Percentiles rank a stretch among this genome's conserved stretches.
These are phyloP conservation scores for Phlebopus sp. DNA, from an alignment of 1,284 basidiomycete species.

Conservation along the genomic window DNA sequence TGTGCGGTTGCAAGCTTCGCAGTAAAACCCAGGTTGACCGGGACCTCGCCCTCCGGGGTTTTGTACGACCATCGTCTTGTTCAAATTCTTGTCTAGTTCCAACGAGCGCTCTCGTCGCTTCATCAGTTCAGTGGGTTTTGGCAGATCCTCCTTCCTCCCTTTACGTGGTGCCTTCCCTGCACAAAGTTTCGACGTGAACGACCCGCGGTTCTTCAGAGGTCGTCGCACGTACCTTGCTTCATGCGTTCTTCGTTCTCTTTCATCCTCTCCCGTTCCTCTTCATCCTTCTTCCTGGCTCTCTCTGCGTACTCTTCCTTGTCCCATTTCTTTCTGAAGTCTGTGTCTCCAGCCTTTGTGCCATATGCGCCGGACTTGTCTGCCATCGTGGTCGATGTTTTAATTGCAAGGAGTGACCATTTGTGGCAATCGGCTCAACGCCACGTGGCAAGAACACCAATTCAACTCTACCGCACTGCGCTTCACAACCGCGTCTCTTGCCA, in stretches of 20 bases:
- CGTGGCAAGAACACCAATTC: not conserved
- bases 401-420: conserved; percentile 1
- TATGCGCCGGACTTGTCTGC: conserved; percentile 61
- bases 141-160: conserved; percentile 65
- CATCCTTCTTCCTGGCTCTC: conserved; percentile 70
- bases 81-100: conserved; percentile 87
- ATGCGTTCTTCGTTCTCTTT: conserved; percentile 80
- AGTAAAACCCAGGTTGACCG: conserved; percentile 89
- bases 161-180: conserved; percentile 81
- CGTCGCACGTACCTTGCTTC: conserved; percentile 63
- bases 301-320: conserved; percentile 83
- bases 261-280: conserved; percentile 78
- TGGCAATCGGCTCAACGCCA: not conserved
- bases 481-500: conserved; percentile 9
- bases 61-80: conserved; percentile 90
- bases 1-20: conserved; percentile 85
- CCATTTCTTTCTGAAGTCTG: conserved; percentile 82
- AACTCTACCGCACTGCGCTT: conserved; percentile 15
- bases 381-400: conserved; percentile 39
- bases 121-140: conserved; percentile 88
- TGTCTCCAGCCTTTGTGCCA: conserved; percentile 61
- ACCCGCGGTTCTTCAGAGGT: not conserved
- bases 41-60: conserved; percentile 77
- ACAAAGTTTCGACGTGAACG: not conserved
- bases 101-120: conserved; percentile 79